Evolutionary conservation across 768 basidiomycete genomes (phyloP), one percentile per base, ranked within the genome.

Genomic region (Pisolithus tinctorius): DNA sequence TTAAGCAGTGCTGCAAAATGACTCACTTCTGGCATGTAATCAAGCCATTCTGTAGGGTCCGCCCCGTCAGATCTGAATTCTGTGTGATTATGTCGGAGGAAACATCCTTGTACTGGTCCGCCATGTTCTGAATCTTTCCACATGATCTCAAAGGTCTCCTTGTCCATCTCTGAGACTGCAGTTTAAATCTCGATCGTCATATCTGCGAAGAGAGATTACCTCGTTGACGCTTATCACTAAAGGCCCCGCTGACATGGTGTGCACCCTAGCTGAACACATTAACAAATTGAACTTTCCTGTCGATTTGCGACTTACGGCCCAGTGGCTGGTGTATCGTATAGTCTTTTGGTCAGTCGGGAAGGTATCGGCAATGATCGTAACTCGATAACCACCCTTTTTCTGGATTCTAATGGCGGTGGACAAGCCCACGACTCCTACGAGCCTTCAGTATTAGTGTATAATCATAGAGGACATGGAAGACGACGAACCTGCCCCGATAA

Each of bases 291-390:
- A n/a, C n/a, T n/a, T n/a, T n/a, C n/a, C n/a, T n/a, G n/a, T n/a
- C n/a, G n/a, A n/a, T n/a, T n/a, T n/a, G 11, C 25, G 20, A 71
- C 83, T 56, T 55, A 88, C 89, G 36, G 89, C 89, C 89, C 89
- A 91, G 31, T 79, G 79, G 63, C 86, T 88, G 2, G 90, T 88
- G 58, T 88, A 92, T 48, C 75, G 74, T 61, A 85, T 82, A n/a
- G 74, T 76, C 67, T 83, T 84, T 1, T 80, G 75, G 63, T 92
- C 90, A 37, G 74, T 82, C 0, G 89, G 88, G 38, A 90, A 72
- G 2, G 75, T 71, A 47, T 88, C 86, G 0, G 89, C 84, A 10
- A 91, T 66, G 47, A 93, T 74, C 1, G 80, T 81, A 16, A 91
- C 88, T 3, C 69, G 67, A 60, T 86, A 84, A 4, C 69, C 73